Percentiles rank a stretch among this genome's conserved stretches.
Evolutionary conservation across 345 rosid species (phyloP).

Genomic region (Aethionema arabicum): DNA sequence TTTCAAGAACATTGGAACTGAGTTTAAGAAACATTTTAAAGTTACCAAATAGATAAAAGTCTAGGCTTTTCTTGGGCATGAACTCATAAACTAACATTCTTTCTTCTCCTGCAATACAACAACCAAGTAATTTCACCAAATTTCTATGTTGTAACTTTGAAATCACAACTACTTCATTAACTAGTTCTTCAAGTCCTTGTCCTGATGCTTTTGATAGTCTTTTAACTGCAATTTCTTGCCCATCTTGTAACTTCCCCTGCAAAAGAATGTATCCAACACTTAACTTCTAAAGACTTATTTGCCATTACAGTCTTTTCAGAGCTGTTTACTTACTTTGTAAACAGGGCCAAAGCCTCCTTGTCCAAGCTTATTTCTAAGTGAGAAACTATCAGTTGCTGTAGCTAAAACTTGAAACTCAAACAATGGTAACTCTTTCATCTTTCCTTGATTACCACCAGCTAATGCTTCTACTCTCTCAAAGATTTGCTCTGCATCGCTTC

Average conservation of each 20-base stretch:
- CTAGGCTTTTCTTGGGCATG: constrained; percentile 49
- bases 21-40: neutral
- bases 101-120: constrained; percentile 55
- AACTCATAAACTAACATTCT: constrained; percentile 63
- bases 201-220: constrained; percentile 52
- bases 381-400: constrained; percentile 43
- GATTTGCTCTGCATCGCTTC: constrained; percentile 27
- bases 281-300: neutral
- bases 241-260: constrained; percentile 51
- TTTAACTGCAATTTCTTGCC: constrained; percentile 58
- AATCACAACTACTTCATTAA: constrained; percentile 58
- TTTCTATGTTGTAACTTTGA: constrained; percentile 65
- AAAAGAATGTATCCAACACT: neutral
- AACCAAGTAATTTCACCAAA: constrained; percentile 59
- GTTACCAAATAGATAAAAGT: constrained; percentile 40
- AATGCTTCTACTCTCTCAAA: constrained; percentile 40
- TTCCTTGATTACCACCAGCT: constrained; percentile 39
- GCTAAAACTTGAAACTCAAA: constrained; percentile 47
- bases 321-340: constrained; percentile 30
- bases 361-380: constrained; percentile 43
- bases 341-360: constrained; percentile 56
- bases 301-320: neutral
- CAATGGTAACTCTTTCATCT: constrained; percentile 38
- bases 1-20: constrained; percentile 9
- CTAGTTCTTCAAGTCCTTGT: constrained; percentile 62